These are phyloP conservation scores for Hygrophoropsis aurantiaca DNA, from an alignment of 768 basidiomycete species.

Conservation along the genomic window DNA sequence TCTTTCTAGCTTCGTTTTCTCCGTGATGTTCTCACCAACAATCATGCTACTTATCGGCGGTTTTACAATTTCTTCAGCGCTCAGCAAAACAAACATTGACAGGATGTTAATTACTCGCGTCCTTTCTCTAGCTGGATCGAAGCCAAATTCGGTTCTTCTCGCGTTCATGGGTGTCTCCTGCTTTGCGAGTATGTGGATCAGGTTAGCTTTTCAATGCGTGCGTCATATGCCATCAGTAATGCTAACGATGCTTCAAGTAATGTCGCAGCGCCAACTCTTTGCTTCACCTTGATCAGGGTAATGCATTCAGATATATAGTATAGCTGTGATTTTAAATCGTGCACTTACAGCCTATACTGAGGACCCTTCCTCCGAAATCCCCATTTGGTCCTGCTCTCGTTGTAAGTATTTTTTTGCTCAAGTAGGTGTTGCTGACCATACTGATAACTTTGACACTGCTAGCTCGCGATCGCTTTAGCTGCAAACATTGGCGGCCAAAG, in stretches of 20 bases:
- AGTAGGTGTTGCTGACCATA: too few relatives aligned
- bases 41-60: conserved; percentile 98
- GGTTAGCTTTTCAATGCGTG: conserved; percentile 40
- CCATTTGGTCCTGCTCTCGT: conserved; percentile 89
- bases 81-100: conserved; percentile 95
- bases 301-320: conserved; percentile 23
- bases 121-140: conserved; percentile 85
- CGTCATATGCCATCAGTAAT: not conserved
- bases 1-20: conserved; percentile 76
- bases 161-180: conserved; percentile 96
- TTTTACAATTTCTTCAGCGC: conserved; percentile 94
- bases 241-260: conserved; percentile 58
- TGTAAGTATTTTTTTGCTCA: too few relatives aligned
- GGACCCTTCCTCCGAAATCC: conserved; percentile 85
- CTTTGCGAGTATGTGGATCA: conserved; percentile 99
- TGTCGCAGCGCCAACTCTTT: conserved; percentile 95
- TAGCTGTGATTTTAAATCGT: conserved; percentile 5
- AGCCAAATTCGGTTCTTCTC: conserved; percentile 82
- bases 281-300: conserved; percentile 94
- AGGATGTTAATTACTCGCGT: conserved; percentile 87
- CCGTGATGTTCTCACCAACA: conserved; percentile 94
- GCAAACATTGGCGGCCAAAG: conserved; percentile 98
- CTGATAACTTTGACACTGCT: conserved; percentile 1
- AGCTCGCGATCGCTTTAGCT: conserved; percentile 97
- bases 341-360: conserved; percentile 76